Conservation (phyloP, 2,329 filamentous ascomycete species). For the Trichoderma gracile region DNA sequence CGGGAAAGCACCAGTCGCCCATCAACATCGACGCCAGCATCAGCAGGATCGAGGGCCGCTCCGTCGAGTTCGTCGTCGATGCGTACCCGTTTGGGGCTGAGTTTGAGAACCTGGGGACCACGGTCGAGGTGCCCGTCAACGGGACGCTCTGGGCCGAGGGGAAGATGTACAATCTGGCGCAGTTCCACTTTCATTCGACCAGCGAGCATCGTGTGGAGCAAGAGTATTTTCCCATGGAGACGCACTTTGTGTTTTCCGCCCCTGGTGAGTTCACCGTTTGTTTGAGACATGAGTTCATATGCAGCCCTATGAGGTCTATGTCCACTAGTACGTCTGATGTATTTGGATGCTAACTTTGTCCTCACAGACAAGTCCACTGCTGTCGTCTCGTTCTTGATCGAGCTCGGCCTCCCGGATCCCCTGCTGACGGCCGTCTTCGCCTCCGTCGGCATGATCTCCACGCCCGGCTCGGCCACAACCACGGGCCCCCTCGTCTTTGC, state of each 20-base stretch:
- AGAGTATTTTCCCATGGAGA: slow-evolving; percentile 35
- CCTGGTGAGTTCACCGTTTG: neutral
- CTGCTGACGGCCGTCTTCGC: slow-evolving; percentile 43
- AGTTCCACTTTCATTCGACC: slow-evolving; percentile 63
- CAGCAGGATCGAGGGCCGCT: slow-evolving; percentile 34
- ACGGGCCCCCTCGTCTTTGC: slow-evolving; percentile 47
- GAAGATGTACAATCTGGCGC: slow-evolving; percentile 47
- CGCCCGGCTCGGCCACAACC: slow-evolving; percentile 42
- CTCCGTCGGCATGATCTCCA: slow-evolving; percentile 41
- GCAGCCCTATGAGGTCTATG: neutral
- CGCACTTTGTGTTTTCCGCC: slow-evolving; percentile 36
- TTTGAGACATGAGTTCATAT: neutral
- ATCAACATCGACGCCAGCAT: slow-evolving; percentile 50
- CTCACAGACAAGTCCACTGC: slow-evolving; percentile 20
- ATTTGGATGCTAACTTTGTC: neutral
- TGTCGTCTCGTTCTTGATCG: slow-evolving; percentile 35
- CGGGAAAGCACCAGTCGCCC: slow-evolving; percentile 55
- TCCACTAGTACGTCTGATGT: too few relatives aligned
- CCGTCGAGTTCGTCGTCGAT: slow-evolving; percentile 41
- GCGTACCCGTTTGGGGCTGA: slow-evolving; percentile 40
- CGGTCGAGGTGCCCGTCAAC: slow-evolving; percentile 50
- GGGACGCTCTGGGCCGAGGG: slow-evolving; percentile 47
- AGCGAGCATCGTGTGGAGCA: slow-evolving; percentile 57
- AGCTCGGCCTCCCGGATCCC: neutral
- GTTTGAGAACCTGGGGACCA: slow-evolving; percentile 55